Evolutionary conservation across 192 early-diverging fungal genomes (phyloP), one percentile per base, ranked within the genome.

Genomic region (Coemansia sp.): DNA sequence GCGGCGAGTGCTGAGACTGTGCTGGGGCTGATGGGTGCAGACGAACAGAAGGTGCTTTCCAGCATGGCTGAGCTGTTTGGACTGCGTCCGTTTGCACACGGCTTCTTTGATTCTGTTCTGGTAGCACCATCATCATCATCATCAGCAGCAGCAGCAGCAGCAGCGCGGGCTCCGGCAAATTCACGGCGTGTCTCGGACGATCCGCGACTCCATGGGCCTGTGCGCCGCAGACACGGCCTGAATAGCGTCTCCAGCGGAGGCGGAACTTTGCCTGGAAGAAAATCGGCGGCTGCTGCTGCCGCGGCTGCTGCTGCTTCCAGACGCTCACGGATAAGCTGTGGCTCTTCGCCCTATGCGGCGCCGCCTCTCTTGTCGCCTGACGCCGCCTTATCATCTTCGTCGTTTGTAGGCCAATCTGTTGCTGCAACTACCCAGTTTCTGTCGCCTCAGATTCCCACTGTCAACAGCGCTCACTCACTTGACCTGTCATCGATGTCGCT

Each of bases 1-100:
- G 39, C 55, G 8, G 41, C 44, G 1, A 32, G 54, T 13, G 6
- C 38, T 9, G 70, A 43, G 0, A 8, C 13, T 0, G 20, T 73
- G 2, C 61, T 76, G 53, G 38, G 16, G 17, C 17, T 67, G 39
- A 44, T 81, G 64, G 69, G 39, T 10, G 45, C 46, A 2, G 79
- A 81, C 50, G 22, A 12, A 10, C 70, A 72, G 14, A 81, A 81
- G 70, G 54, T 81, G 17, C 56, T 81, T 46, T 48, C 64, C 6
- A 73, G 70, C 19, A 75, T 76, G 79, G 74, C 72, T n/a, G 79
- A 81, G 70, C 70, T 81, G 48, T 81, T 67, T 54, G 79, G 79
- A 1, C 64, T 81, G 70, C 73, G 79, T 6, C 48, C 62, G 16
- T 81, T 76, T 61, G 75, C 73, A 56, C 63, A 63, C 41, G 79